These are phyloP conservation scores for Russula olivacea DNA, from an alignment of 768 basidiomycete species.

Conservation along the genomic window DNA sequence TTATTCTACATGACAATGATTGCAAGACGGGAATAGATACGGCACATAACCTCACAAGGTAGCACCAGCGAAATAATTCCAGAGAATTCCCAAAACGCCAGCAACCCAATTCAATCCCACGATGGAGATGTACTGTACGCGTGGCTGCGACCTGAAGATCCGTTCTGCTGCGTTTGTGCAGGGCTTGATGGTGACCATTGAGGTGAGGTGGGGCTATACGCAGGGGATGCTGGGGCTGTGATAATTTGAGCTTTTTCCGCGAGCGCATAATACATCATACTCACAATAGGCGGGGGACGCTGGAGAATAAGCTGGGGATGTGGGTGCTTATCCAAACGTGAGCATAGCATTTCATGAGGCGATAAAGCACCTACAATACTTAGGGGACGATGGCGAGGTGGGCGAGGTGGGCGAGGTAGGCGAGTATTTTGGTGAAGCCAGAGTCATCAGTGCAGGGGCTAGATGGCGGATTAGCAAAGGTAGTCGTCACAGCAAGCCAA, in stretches of 20 bases:
- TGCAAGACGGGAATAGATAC: conserved; percentile 22
- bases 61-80: conserved; percentile 10
- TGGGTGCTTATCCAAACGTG: conserved; percentile 52
- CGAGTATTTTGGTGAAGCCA: conserved; percentile 87
- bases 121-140: conserved; percentile 48
- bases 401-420: conserved; percentile 94
- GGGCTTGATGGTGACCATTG: conserved; percentile 78
- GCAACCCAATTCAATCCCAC: conserved; percentile 37
- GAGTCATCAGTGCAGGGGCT: conserved; percentile 81
- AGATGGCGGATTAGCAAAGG: conserved; percentile 19
- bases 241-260: conserved; percentile 16
- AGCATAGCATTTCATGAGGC: conserved; percentile 6
- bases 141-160: conserved; percentile 35
- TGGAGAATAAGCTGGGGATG: conserved; percentile 83
- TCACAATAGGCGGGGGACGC: conserved; percentile 81
- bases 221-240: conserved; percentile 75
- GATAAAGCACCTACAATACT: conserved; percentile 62
- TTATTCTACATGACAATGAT: conserved; percentile 23
- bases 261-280: conserved; percentile 27
- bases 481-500: background rate
- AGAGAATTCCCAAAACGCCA: background rate
- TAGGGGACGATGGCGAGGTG: conserved; percentile 87
- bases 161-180: conserved; percentile 43
- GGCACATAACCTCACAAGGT: conserved; percentile 16
- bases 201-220: conserved; percentile 83